Evolutionary conservation across 352 stramenopile genomes (phyloP), one percentile per base, ranked within the genome.

Genomic region (Thalassiosira allenii): DNA sequence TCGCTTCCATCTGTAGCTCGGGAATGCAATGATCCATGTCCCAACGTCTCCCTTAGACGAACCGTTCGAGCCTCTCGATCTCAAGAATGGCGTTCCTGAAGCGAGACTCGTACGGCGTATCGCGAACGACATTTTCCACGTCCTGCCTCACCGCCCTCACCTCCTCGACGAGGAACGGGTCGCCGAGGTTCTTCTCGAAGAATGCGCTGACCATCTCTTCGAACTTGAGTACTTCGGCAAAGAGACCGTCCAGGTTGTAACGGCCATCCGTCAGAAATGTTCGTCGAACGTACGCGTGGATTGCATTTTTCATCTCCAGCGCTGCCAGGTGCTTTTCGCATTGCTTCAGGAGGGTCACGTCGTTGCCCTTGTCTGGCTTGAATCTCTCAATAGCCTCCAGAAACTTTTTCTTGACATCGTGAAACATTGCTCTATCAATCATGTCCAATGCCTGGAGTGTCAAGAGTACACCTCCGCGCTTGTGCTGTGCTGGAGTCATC

Each of bases 401-500:
- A 47, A 77, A 71, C 25, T 70, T 77, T 22, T 71, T 25, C 49
- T 49, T 70, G 25, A 77, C 68, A 29, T 32, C 43, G 40, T 20
- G 41, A 54, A 75, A 47, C 17, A 43, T 34, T 30, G 59, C 68
- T 12, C 59, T 27, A 25, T 32, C 34, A 53, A 37, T 70, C 68
- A 77, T 77, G 22, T 25, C 61, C 30, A 77, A 30, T 23, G 68
- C 68, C 23, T 70, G 68, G 8, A 54, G 67, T 0, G 68, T 29
- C 6, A 62, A 54, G 17, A 77, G 29, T 25, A 77, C 43, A 20
- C 68, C 68, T n/a, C 68, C 27, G 40, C 53, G 53, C 37, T 77
- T 77, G 32, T 77, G 56, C 22, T 77, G 25, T 33, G 68, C 68
- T 44, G 68, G 29, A n/a, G 54, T 63, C 68, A 77, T 77, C 68